Evolutionary conservation across 2,329 filamentous ascomycete species (phyloP), one percentile per base, ranked within the genome.

Genomic region (Trichoderma sp.): DNA sequence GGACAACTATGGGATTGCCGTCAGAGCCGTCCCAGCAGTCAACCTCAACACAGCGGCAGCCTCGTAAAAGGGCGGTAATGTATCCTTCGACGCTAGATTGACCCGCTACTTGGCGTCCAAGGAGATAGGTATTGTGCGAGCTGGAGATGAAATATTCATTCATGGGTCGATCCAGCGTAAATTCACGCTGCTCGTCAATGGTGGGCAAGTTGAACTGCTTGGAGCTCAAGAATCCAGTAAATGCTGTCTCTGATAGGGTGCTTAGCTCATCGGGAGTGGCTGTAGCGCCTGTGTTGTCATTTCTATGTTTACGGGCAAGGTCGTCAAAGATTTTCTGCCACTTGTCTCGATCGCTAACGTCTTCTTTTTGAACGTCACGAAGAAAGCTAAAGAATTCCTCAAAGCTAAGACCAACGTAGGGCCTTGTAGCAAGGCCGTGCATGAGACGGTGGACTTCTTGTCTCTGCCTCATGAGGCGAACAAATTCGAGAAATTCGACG

Each of bases 71-170:
- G 3, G 94, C 93, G 10, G 90, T 89, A 74, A 98, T 96, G 81
- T 99, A 99, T 55, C 94, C 94, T 79, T 99, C 96, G 2, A 96
- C 92, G 76, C 94, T 98, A 2, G 96, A 97, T 56, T 92, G 88
- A 33, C 95, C 95, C 13, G 90, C 91, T 2, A 98, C 90, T 79
- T 99, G 96, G 66, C 94, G 90, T 16, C 96, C 96, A 5, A 96
- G 85, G 0, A 99, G 89, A 76, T 99, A 99, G 0, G 96, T 99
- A 80, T 99, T 99, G 84, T 99, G 96, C 1, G 96, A 98, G 82
- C 94, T 97, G 1, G 95, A 98, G 73, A 99, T 96, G 83, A 94
- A 97, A 80, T 99, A 99, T 77, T 98, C 95, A 77, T 97, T 97
- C 78, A 98, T 83, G 0, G 96, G 96, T 29, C 92, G 89, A 76